Conservation (phyloP, 2,329 filamentous ascomycete genomes). For the Mycosphaerella arachidis region DNA sequence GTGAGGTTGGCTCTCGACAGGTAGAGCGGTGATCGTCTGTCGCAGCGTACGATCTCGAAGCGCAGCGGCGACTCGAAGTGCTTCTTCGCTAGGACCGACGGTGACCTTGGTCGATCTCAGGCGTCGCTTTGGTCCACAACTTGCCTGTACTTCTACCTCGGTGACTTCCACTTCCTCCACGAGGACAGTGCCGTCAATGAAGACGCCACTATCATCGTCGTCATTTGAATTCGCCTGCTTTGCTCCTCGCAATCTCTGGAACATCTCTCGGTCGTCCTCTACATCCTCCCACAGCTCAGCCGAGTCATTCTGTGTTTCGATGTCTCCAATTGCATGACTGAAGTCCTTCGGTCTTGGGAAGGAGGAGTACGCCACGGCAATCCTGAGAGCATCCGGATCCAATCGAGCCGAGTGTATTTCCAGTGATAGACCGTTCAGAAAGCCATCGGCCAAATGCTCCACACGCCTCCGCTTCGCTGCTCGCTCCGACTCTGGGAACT, state of each 20-base stretch:
- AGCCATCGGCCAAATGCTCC: constrained; percentile 56
- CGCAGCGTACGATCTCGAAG: constrained; percentile 11
- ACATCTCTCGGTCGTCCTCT: constrained; percentile 15
- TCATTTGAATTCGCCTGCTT: no score
- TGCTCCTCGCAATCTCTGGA: neutral
- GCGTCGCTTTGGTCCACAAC: constrained; percentile 14
- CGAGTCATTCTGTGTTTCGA: neutral
- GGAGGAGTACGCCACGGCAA: constrained; percentile 7
- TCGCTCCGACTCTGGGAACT: constrained; percentile 48
- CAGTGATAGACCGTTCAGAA: constrained; percentile 53
- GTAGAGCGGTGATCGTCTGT: neutral
- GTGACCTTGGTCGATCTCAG: constrained; percentile 10
- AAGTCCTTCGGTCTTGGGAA: constrained; percentile 51
- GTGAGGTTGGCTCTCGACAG: constrained; percentile 11
- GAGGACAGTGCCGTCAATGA: neutral
- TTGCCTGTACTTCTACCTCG: constrained; percentile 16
- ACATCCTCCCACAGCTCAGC: constrained; percentile 11
- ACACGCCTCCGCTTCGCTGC: constrained; percentile 53
- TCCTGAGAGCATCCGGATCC: constrained; percentile 21
- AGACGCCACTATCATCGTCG: neutral
- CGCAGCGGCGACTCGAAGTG: constrained; percentile 15
- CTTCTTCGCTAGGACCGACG: constrained; percentile 18
- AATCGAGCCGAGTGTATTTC: constrained; percentile 54
- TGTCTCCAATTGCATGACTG: constrained; percentile 39
- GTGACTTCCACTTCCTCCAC: constrained; percentile 6